phyloP scores from a whole-genome alignment of 495 filamentous ascomycete species.

The Astrothelium macrocarpum region DNA sequence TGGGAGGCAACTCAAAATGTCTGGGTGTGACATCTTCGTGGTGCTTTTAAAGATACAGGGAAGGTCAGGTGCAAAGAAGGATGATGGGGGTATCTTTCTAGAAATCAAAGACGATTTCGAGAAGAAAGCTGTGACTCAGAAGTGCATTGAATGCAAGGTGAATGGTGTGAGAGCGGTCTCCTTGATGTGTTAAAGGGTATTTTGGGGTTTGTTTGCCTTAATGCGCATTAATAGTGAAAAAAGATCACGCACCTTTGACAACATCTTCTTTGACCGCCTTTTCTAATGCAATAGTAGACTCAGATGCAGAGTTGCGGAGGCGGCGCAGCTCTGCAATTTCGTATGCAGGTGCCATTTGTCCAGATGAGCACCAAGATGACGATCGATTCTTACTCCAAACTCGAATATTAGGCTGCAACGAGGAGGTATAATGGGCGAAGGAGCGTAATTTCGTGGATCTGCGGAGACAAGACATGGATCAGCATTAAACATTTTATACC shows the following conservation, averaged over 20 bases:
- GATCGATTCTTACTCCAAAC: background rate
- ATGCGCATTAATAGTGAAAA: background rate
- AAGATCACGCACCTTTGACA: constrained; percentile 39
- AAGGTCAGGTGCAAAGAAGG: too few relatives aligned
- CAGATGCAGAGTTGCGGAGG: constrained; percentile 26
- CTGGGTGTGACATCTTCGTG: background rate
- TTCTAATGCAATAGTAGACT: constrained; percentile 34
- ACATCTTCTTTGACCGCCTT: constrained; percentile 68
- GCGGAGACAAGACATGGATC: background rate
- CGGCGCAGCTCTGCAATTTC: constrained; percentile 28
- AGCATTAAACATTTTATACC: background rate
- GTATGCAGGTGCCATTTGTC: constrained; percentile 17
- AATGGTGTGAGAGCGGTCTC: too few relatives aligned
- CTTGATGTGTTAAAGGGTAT: background rate
- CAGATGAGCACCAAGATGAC: too few relatives aligned
- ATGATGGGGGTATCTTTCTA: too few relatives aligned
- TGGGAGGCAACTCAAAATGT: background rate
- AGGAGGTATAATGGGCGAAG: background rate
- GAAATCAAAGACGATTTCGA: too few relatives aligned
- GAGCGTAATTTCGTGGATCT: background rate
- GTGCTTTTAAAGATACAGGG: background rate
- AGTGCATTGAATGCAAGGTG: too few relatives aligned
- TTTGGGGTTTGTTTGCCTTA: background rate
- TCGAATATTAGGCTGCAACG: background rate
- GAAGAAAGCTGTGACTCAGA: too few relatives aligned